Base-by-base conservation (phyloP, 2,329 filamentous ascomycete genomes). In the Fusarium anthophilum region DNA sequence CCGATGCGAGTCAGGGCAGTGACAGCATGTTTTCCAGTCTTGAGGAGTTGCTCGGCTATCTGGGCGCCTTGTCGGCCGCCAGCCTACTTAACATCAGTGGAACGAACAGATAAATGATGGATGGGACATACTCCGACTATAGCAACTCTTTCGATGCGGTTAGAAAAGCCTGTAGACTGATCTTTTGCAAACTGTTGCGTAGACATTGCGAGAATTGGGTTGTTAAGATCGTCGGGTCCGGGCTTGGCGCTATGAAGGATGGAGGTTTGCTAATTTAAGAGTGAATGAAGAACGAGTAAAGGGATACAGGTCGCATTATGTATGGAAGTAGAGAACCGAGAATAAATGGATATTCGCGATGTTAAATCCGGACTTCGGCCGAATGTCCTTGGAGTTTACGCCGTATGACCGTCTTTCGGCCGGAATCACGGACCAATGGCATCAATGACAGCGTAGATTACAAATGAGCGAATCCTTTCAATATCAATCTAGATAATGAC, bases 1-100 rank as follows among this genome's bases (percentile, higher is more conserved):
- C 79, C 80, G 51, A 76, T 73, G 28, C 87, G 87, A 9, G 85
- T 85, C 41, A 88, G 79, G 15, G 86, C 87, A 1, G 87, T 89
- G n/a, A 89, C 78, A 15, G 79, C 79, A 74, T 89, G 87, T 70
- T 83, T 86, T 55, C 85, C 85, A 3, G 81, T 82, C 44, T 83
- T 76, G 5, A 88, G 78, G 1, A 90, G 83, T n/a, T 79, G 80
- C 13, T 79, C 66, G 1, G 81, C 55, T 39, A 72, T 75, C 28
- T 86, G 81, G 60, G 78, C 70, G 2, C 75, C 78, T 37, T 85
- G 84, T 26, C 85, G 71, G 4, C 75, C 81, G n/a, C 84, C 84
- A 14, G 79, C 80, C 30, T 82, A 81, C 81, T 51, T 6, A 10
- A 26, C 8, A 14, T 61, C 12, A 47, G 32, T 3, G 7, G 0